Evolutionary conservation across 805 yeast genomes (phyloP).

Genomic region (Metschnikowia corniflorae): DNA sequence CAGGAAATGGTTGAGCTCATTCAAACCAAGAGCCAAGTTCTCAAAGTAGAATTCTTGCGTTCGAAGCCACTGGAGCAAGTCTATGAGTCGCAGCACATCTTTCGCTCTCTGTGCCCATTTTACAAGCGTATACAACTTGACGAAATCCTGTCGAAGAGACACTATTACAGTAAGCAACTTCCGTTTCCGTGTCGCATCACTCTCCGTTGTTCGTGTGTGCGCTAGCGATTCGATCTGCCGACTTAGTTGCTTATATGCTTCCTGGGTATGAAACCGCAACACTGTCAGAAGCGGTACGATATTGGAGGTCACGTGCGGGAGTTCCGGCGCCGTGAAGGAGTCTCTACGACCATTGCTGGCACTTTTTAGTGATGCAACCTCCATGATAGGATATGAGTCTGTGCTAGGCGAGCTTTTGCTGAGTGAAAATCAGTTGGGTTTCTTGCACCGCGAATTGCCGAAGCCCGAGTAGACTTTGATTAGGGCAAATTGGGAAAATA

Average conservation of each 20-base stretch:
- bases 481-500: too few species aligned
- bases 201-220: slow-evolving; percentile 38
- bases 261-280: slow-evolving; percentile 54
- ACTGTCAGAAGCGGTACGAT: slow-evolving; percentile 62
- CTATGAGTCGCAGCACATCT: slow-evolving; percentile 73
- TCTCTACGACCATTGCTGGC: too few species aligned
- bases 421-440: too few species aligned
- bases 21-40: slow-evolving; percentile 59
- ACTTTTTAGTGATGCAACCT: too few species aligned
- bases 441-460: too few species aligned
- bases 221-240: slow-evolving; percentile 60
- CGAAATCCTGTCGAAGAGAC: slow-evolving; percentile 73
- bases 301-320: slow-evolving; percentile 73
- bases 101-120: slow-evolving; percentile 82
- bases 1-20: slow-evolving; percentile 64
- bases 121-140: slow-evolving; percentile 77
- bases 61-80: slow-evolving; percentile 82
- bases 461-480: too few species aligned
- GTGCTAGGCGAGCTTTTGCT: too few species aligned
- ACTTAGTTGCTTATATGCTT: slow-evolving; percentile 60
- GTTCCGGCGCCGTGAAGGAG: slow-evolving; percentile 33
- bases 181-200: slow-evolving; percentile 63
- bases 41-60: slow-evolving; percentile 70
- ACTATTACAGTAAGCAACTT: slow-evolving; percentile 67
- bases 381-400: too few species aligned